These are phyloP conservation scores for Arthrobotrys sinensis DNA, from an alignment of 2,329 filamentous ascomycete species.

Conservation along the genomic window DNA sequence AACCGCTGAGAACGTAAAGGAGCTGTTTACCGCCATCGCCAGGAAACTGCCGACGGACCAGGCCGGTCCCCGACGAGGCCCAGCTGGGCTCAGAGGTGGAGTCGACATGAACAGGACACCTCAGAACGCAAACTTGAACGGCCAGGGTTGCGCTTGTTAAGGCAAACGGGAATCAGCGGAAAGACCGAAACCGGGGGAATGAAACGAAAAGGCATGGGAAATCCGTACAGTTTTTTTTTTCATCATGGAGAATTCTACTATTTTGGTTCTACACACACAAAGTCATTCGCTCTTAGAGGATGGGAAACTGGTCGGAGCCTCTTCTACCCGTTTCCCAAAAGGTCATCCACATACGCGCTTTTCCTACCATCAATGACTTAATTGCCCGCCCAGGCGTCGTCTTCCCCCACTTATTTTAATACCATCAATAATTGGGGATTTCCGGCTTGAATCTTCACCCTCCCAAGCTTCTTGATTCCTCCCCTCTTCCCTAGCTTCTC, in stretches of 20 bases:
- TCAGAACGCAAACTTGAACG: conserved; percentile 34
- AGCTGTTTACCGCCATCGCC: conserved; percentile 96
- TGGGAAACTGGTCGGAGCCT: background rate
- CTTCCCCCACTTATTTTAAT: conserved; percentile 52
- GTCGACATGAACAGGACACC: conserved; percentile 74
- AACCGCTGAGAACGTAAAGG: conserved; percentile 94
- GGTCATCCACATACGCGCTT: conserved; percentile 10
- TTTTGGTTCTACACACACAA: conserved; percentile 42
- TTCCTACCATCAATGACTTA: conserved; percentile 43
- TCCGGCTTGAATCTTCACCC: background rate
- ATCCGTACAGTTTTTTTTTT: conserved; percentile 33
- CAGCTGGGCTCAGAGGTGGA: conserved; percentile 70
- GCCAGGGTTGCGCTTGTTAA: conserved; percentile 49
- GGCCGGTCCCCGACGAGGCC: conserved; percentile 79
- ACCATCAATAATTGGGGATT: conserved; percentile 42
- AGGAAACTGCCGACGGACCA: conserved; percentile 98
- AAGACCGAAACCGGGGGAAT: conserved; percentile 26
- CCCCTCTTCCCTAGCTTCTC: conserved; percentile 17
- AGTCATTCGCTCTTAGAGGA: conserved; percentile 56
- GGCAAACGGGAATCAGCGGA: conserved; percentile 10
- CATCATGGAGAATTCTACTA: conserved; percentile 41
- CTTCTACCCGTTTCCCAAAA: background rate
- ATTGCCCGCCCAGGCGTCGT: conserved; percentile 9
- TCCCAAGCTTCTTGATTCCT: background rate
- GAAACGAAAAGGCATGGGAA: conserved; percentile 25